phyloP scores from a whole-genome alignment of 768 basidiomycete genomes.

The Trametes coccinea region DNA sequence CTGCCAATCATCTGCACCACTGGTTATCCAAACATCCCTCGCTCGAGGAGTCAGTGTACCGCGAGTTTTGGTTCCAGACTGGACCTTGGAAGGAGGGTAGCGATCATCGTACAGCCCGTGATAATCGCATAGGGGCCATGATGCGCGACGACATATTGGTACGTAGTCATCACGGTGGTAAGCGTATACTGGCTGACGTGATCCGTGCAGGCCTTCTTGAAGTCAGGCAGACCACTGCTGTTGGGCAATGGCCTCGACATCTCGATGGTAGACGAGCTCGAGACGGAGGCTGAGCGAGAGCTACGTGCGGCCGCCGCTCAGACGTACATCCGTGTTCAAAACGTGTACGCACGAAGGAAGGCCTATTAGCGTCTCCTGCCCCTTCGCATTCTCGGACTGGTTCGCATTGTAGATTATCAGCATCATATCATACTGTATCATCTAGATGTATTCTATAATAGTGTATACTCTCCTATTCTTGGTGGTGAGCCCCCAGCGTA shows the following conservation, averaged over 20 bases:
- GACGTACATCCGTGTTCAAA: constrained; percentile 57
- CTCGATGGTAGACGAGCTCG: constrained; percentile 52
- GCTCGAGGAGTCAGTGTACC: constrained; percentile 59
- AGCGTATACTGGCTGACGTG: background rate
- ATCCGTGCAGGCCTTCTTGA: constrained; percentile 56
- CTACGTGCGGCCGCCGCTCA: constrained; percentile 46
- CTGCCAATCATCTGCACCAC: constrained; percentile 52
- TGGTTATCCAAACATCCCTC: constrained; percentile 57
- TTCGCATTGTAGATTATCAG: background rate
- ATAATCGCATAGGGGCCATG: constrained; percentile 40
- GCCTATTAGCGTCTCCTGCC: background rate
- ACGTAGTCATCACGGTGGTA: constrained; percentile 4
- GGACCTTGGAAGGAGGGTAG: constrained; percentile 46
- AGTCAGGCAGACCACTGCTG: constrained; percentile 65
- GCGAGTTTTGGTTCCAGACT: constrained; percentile 64
- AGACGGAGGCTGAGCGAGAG: constrained; percentile 53
- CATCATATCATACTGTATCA: background rate
- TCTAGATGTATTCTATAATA: background rate
- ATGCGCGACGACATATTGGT: constrained; percentile 66
- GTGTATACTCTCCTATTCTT: no score
- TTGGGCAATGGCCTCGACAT: constrained; percentile 61
- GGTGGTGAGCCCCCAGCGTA: no score
- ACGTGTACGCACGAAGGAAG: constrained; percentile 60
- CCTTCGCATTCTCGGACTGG: background rate
- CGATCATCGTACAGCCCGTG: constrained; percentile 39